phyloP scores from a whole-genome alignment of 495 filamentous ascomycete genomes.

The Cryomyces minteri region DNA sequence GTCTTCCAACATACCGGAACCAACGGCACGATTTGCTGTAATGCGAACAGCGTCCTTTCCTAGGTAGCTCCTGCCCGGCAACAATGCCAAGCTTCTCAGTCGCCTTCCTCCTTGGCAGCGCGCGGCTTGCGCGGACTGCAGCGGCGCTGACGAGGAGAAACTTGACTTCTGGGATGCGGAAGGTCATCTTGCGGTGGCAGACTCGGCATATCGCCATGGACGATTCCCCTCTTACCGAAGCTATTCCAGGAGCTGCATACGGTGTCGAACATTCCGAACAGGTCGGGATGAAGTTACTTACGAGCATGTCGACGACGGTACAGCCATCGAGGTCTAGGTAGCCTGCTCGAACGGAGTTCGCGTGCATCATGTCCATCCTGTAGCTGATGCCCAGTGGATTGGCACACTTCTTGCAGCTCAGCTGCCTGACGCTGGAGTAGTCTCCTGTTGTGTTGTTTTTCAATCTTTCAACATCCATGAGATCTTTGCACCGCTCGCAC shows the following conservation, averaged over 20 bases:
- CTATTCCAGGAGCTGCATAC: slow-evolving; percentile 42
- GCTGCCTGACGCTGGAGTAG: slow-evolving; percentile 14
- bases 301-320: slow-evolving; percentile 60
- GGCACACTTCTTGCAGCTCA: slow-evolving; percentile 62
- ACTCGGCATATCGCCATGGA: slow-evolving; percentile 61
- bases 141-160: slow-evolving; percentile 53
- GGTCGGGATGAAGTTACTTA: slow-evolving; percentile 68
- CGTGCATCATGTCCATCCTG: slow-evolving; percentile 59
- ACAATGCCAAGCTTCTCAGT: slow-evolving; percentile 62
- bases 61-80: slow-evolving; percentile 61
- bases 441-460: slow-evolving; percentile 25
- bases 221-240: slow-evolving; percentile 56
- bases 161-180: slow-evolving; percentile 63
- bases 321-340: slow-evolving; percentile 73
- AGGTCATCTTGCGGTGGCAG: slow-evolving; percentile 69
- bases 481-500: slow-evolving; percentile 69
- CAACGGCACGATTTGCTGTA: slow-evolving; percentile 69
- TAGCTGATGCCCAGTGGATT: slow-evolving; percentile 47
- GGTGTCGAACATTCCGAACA: slow-evolving; percentile 63
- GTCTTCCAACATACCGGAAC: slow-evolving; percentile 46
- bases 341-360: slow-evolving; percentile 55
- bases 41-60: slow-evolving; percentile 55
- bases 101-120: slow-evolving; percentile 35
- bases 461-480: slow-evolving; percentile 52
- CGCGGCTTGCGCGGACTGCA: slow-evolving; percentile 20